These are phyloP conservation scores for Metarhizium brunneum DNA, from an alignment of 2,329 filamentous ascomycete species.

Conservation along the genomic window DNA sequence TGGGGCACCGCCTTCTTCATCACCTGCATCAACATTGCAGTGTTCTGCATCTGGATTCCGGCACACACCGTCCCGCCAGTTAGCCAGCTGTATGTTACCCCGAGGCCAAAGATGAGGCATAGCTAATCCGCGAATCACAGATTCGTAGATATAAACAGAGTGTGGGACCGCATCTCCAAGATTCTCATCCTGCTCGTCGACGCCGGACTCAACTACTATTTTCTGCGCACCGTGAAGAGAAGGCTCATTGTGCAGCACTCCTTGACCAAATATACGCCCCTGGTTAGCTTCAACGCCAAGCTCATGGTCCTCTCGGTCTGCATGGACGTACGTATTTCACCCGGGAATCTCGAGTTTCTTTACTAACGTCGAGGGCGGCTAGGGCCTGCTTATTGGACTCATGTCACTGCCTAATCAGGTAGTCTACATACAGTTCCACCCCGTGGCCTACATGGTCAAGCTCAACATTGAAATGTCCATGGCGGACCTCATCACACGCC, in stretches of 20 bases:
- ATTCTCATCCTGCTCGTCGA: conserved; percentile 41
- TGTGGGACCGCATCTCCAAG: conserved; percentile 46
- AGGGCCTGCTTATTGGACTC: conserved; percentile 21
- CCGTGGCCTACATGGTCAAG: conserved; percentile 42
- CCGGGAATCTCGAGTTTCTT: neutral
- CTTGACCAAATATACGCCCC: conserved; percentile 39
- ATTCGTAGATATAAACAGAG: conserved; percentile 32
- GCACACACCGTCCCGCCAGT: conserved; percentile 18
- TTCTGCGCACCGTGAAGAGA: conserved; percentile 35
- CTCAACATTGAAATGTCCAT: conserved; percentile 46
- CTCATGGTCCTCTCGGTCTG: conserved; percentile 39
- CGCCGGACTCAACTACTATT: conserved; percentile 42
- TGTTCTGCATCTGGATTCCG: conserved; percentile 46
- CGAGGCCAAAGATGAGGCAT: too few relatives aligned
- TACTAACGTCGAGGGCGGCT: neutral
- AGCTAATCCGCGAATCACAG: conserved; percentile 8
- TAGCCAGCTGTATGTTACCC: too few relatives aligned
- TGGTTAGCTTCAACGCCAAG: conserved; percentile 39
- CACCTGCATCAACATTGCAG: conserved; percentile 40
- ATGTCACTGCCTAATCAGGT: conserved; percentile 24
- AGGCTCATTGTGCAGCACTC: conserved; percentile 35
- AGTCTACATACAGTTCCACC: conserved; percentile 40
- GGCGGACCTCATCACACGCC: conserved; percentile 39
- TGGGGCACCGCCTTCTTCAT: conserved; percentile 36
- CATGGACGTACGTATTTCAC: conserved; percentile 30